Base-by-base conservation (phyloP, 225 moss, liverwort and hornwort genomes). In the Marchantia paleacea region DNA sequence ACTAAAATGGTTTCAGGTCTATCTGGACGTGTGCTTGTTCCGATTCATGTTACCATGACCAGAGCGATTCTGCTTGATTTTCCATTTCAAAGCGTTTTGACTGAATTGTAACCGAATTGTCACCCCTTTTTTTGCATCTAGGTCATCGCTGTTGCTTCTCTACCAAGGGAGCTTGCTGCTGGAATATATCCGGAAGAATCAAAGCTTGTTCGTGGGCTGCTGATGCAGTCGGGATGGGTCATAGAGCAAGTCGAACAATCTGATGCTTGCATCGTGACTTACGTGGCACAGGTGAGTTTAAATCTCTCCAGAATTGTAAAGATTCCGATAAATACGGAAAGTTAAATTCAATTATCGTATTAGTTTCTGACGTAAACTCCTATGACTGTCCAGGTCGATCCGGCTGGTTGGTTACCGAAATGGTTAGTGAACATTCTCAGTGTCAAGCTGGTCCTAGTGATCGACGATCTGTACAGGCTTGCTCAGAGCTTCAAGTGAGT, bases 401-500 rank as follows among this genome's bases (percentile, higher is more conserved):
- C 90, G 73, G 81, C 83, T 29, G 90, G 90, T 48, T 90, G 90
- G 90, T 73, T 90, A 80, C 90, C 90, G 8, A 90, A 90, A 75
- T 90, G 90, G 90, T 80, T 90, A 80, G 90, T 90, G 55, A 90
- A 90, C 79, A 85, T 90, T 18, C 81, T 90, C 29, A 90, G 90
- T 78, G 80, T 84, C 73, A 90, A 87, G 80, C 82, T 90, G 52
- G 90, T 90, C 68, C 81, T 90, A 20, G 90, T 88, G 5, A 90
- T 90, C 70, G 86, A 90, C 64, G 88, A 90, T 74, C 75, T 90
- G 47, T 86, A 90, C 90, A 85, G 82, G 86, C 84, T 90, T 82
- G 86, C 90, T 50, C 88, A 84, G 69, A 81, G 80, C 80, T 77
- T 81, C 76, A 84, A 82, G 64, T 84, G 79, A 84, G 74, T 53